Percentiles rank a stretch among this genome's conserved stretches.
Evolutionary conservation across 768 basidiomycete species (phyloP).

Genomic region (Phanerochaete carnosa): DNA sequence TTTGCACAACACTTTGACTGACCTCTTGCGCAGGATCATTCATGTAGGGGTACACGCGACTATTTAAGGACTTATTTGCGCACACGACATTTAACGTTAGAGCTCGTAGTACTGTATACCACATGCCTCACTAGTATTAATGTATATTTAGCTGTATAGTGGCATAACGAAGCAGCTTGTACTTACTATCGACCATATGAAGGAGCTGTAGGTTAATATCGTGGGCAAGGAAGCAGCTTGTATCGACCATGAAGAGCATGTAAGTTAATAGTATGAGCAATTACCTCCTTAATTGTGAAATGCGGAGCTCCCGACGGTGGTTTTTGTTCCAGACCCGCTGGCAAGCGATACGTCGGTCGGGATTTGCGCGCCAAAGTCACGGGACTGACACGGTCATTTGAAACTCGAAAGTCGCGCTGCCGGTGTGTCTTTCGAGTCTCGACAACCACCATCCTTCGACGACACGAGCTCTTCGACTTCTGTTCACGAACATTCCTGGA

Average conservation of each 20-base stretch:
- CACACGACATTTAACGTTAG: background rate
- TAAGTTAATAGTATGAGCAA: no score
- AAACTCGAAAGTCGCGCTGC: background rate
- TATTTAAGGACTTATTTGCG: slow-evolving; percentile 29
- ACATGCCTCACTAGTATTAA: background rate
- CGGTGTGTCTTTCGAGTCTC: background rate
- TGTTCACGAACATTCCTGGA: background rate
- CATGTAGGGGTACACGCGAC: slow-evolving; percentile 54
- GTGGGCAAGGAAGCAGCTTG: no score
- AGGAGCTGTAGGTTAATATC: no score
- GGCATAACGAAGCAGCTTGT: no score
- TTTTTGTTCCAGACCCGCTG: no score
- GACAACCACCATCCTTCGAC: background rate
- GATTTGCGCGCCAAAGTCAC: background rate
- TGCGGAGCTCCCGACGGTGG: no score
- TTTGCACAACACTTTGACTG: background rate
- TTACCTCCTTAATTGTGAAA: no score
- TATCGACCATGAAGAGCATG: no score
- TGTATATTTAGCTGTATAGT: no score
- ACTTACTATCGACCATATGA: no score
- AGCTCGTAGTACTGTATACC: background rate
- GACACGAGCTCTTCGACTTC: background rate
- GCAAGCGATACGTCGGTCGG: no score
- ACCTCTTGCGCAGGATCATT: slow-evolving; percentile 39
- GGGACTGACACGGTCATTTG: background rate